phyloP scores from a whole-genome alignment of 106 monocot species.

The Platanthera zijinensis region DNA sequence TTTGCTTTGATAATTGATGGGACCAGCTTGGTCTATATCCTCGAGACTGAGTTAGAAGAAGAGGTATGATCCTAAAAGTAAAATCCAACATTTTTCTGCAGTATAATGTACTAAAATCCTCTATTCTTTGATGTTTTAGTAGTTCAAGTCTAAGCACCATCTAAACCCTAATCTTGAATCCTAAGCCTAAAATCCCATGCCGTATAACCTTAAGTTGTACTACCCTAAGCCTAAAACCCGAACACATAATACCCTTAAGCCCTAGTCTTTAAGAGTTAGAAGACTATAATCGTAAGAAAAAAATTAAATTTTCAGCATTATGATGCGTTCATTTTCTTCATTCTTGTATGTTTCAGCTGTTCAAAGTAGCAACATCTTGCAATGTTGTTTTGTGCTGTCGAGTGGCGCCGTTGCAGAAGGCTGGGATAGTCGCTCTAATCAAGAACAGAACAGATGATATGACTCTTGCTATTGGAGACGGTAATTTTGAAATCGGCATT shows the following conservation, averaged over 20 bases:
- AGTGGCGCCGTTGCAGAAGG: constrained; percentile 93
- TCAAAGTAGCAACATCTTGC: constrained; percentile 73
- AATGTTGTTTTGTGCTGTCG: constrained; percentile 91
- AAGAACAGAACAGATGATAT: constrained; percentile 88
- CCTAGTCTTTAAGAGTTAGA: constrained; percentile 29
- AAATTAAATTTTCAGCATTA: neutral
- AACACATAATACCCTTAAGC: too few relatives aligned
- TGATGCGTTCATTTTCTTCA: neutral
- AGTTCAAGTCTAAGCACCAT: constrained; percentile 70
- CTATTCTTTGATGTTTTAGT: constrained; percentile 29
- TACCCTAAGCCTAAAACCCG: too few relatives aligned
- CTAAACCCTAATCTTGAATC: too few relatives aligned
- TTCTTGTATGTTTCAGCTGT: constrained; percentile 46
- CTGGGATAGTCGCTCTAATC: constrained; percentile 91
- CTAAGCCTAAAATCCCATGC: too few relatives aligned
- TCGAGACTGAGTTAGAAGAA: constrained; percentile 73
- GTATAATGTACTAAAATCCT: neutral
- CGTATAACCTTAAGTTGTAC: too few relatives aligned
- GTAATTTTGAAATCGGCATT: constrained; percentile 21
- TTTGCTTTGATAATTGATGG: constrained; percentile 90
- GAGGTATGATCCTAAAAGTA: constrained; percentile 30
- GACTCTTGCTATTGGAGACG: constrained; percentile 97
- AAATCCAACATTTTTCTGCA: neutral
- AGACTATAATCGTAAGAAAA: constrained; percentile 28
- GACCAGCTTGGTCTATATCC: constrained; percentile 82